These are phyloP conservation scores for Combretum micranthum DNA, from an alignment of 345 rosid genomes.

Conservation along the genomic window DNA sequence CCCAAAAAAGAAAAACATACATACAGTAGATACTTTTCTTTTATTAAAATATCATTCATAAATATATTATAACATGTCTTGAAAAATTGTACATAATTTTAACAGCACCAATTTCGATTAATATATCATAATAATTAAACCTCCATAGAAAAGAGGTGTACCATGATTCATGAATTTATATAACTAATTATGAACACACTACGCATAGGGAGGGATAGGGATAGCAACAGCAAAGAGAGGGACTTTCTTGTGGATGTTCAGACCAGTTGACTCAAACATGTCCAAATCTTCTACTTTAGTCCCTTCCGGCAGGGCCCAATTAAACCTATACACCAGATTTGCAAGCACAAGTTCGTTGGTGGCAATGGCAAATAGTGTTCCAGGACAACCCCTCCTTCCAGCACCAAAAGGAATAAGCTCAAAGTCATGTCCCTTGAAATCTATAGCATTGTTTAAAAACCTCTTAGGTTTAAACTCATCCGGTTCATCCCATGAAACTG, in stretches of 20 bases:
- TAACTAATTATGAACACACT: too few relatives aligned
- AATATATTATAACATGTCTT: too few relatives aligned
- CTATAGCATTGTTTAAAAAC: conserved; percentile 17
- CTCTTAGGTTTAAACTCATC: conserved; percentile 34
- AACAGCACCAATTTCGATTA: too few relatives aligned
- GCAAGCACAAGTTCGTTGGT: conserved; percentile 18
- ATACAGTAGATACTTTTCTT: too few relatives aligned
- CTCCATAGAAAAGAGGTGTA: too few relatives aligned
- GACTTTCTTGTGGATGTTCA: conserved; percentile 20
- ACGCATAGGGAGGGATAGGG: too few relatives aligned
- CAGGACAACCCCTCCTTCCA: conserved; percentile 31
- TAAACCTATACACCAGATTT: conserved; percentile 20
- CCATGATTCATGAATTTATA: too few relatives aligned
- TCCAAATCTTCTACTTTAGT: conserved; percentile 20
- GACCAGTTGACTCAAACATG: conserved; percentile 18
- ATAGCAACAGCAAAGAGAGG: conserved; percentile 20
- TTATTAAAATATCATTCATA: too few relatives aligned
- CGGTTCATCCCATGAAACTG: conserved; percentile 13
- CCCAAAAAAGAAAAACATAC: too few relatives aligned
- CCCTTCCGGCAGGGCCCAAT: conserved; percentile 30
- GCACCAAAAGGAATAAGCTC: conserved; percentile 34
- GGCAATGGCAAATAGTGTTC: conserved; percentile 14
- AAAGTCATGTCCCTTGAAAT: conserved; percentile 26
- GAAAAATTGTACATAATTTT: too few relatives aligned
- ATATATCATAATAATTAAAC: too few relatives aligned